These are phyloP conservation scores for Colletotrichum phormii DNA, from an alignment of 2,329 filamentous ascomycete species.

Conservation along the genomic window DNA sequence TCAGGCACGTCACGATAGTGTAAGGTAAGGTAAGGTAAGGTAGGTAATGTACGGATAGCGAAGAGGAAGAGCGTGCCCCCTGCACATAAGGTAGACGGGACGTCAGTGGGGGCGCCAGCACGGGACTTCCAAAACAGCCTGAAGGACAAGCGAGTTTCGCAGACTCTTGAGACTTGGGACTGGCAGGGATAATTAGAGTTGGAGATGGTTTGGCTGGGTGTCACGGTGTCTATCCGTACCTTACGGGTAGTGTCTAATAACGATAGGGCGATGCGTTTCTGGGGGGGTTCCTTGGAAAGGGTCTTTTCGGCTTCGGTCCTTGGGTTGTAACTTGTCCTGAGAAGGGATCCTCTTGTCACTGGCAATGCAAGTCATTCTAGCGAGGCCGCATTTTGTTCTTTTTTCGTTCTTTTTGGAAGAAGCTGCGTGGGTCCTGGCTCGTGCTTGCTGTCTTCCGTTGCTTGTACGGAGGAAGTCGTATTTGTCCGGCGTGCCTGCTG, in stretches of 20 bases:
- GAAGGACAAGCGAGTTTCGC: conserved; percentile 55
- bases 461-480: background rate
- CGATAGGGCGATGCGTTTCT: background rate
- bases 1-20: too few relatives aligned
- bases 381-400: background rate
- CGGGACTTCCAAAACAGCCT: conserved; percentile 47
- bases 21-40: too few relatives aligned
- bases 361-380: conserved; percentile 20
- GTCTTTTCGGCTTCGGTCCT: background rate
- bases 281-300: background rate
- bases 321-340: background rate
- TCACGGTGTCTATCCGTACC: background rate
- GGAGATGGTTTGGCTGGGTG: background rate
- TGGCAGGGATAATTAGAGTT: conserved; percentile 38
- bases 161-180: conserved; percentile 39
- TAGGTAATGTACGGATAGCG: background rate
- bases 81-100: background rate
- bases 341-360: conserved; percentile 10
- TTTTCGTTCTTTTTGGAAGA: conserved; percentile 13
- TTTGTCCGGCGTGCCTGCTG: background rate
- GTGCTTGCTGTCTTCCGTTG: conserved; percentile 6
- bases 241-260: background rate
- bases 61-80: conserved; percentile 11
- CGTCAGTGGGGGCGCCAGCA: conserved; percentile 27
- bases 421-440: background rate